A percentile compares a stretch with the other conserved stretches of the same genome.
These are phyloP conservation scores for Pseudomonodictys pantanalensis DNA, from an alignment of 495 filamentous ascomycete species.

Conservation along the genomic window DNA sequence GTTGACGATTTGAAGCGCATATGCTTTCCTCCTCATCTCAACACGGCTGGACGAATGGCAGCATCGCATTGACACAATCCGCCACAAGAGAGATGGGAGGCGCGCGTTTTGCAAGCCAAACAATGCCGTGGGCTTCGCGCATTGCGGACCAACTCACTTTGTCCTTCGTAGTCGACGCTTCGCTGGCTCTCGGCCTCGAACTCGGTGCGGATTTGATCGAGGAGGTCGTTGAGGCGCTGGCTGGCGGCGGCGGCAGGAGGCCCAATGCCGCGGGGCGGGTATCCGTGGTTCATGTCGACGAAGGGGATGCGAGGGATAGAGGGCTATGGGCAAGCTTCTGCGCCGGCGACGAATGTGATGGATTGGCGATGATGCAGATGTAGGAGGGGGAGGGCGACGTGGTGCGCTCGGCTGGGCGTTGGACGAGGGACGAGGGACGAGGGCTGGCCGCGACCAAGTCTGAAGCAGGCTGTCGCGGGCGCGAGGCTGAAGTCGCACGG, in stretches of 20 bases:
- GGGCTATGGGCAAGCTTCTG: background rate
- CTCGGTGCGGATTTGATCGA: constrained; percentile 85
- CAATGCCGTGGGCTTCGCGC: background rate
- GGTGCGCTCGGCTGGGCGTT: background rate
- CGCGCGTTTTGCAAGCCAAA: too few species aligned
- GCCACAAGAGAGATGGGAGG: background rate
- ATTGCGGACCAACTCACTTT: constrained; percentile 62
- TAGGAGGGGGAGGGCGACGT: background rate
- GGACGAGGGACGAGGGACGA: constrained; percentile 11
- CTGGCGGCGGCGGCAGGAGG: constrained; percentile 42
- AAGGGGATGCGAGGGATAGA: background rate
- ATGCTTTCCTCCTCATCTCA: too few species aligned
- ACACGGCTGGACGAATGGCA: too few species aligned
- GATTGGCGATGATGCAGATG: background rate
- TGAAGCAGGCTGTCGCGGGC: constrained; percentile 3
- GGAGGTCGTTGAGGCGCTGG: constrained; percentile 79
- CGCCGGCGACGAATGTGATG: background rate
- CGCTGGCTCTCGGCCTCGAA: constrained; percentile 78
- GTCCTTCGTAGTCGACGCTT: constrained; percentile 79
- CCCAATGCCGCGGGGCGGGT: constrained; percentile 67
- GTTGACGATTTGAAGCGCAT: too few species aligned
- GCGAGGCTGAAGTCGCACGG: constrained; percentile 24
- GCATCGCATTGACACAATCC: too few species aligned
- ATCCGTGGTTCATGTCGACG: constrained; percentile 72
- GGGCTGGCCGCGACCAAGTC: constrained; percentile 8